A percentile compares a stretch with the other conserved stretches of the same genome.
Conservation (phyloP, 768 basidiomycete species). For the Suillus discolor region DNA sequence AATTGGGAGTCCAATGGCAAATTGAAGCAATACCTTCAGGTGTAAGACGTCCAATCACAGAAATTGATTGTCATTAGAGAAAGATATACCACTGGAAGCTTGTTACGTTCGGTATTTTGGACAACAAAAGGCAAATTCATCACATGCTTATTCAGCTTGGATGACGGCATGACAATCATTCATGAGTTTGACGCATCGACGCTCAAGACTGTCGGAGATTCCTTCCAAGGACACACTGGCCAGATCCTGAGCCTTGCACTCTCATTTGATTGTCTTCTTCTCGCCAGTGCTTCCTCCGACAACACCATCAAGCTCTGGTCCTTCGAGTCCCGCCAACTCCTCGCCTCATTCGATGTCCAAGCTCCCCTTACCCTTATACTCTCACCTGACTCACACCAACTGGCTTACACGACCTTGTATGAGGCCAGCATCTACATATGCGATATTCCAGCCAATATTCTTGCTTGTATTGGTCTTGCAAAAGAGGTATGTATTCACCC, state of each 20-base stretch:
- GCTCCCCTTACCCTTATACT: fast-evolving
- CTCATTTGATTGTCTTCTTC: neutral
- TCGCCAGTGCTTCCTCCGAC: neutral
- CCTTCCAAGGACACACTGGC: neutral
- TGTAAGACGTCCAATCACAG: neutral
- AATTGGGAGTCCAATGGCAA: too few relatives aligned
- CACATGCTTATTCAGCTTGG: neutral
- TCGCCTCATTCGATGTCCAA: neutral
- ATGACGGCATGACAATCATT: neutral
- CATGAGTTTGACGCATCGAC: neutral
- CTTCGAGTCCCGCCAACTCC: neutral
- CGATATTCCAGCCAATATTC: neutral
- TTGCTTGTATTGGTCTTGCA: neutral
- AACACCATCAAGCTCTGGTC: neutral
- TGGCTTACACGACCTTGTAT: neutral
- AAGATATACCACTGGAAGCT: too few relatives aligned
- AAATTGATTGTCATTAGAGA: neutral
- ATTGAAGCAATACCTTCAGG: neutral
- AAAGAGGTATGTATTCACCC: neutral
- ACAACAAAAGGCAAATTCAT: neutral
- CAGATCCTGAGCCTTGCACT: too few relatives aligned
- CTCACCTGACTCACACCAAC: neutral
- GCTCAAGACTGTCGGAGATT: neutral
- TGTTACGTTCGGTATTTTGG: too few relatives aligned
- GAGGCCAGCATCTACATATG: neutral